Conservation (phyloP, 306 rosid species). For the Biancaea sappan region DNA sequence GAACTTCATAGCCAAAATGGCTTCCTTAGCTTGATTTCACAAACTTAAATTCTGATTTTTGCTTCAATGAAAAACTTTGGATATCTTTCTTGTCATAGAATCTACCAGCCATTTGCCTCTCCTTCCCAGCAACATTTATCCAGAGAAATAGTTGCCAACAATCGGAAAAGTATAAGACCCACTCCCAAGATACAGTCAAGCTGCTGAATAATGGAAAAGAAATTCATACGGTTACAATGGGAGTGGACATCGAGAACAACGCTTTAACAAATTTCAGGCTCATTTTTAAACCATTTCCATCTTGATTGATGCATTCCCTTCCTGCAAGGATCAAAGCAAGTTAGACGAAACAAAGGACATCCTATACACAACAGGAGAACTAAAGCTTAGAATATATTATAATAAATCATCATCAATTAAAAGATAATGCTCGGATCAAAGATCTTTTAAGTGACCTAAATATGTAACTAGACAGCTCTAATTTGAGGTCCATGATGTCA, state of each 20-base stretch:
- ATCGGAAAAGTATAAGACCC: conserved; percentile 42
- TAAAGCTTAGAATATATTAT: neutral
- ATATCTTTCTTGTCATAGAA: conserved; percentile 32
- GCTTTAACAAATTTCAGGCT: conserved; percentile 7
- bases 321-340: conserved; percentile 56
- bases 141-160: conserved; percentile 35
- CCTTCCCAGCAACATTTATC: conserved; percentile 44
- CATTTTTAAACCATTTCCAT: conserved; percentile 41
- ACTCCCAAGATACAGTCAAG: conserved; percentile 34
- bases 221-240: conserved; percentile 31
- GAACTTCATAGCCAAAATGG: conserved; percentile 12
- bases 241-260: conserved; percentile 25
- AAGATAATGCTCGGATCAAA: conserved; percentile 6
- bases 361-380: neutral
- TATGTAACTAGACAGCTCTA: conserved; percentile 3
- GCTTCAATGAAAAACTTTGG: conserved; percentile 35
- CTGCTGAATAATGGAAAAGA: conserved; percentile 35
- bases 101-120: conserved; percentile 28
- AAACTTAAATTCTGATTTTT: conserved; percentile 7
- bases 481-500: conserved; percentile 17
- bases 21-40: conserved; percentile 37
- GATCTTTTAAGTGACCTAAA: neutral
- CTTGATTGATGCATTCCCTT: conserved; percentile 53
- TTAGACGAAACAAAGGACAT: conserved; percentile 30
- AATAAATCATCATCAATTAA: neutral